Conservation (phyloP, 2,329 filamentous ascomycete species). For the Neofusicoccum kwambonambiense region DNA sequence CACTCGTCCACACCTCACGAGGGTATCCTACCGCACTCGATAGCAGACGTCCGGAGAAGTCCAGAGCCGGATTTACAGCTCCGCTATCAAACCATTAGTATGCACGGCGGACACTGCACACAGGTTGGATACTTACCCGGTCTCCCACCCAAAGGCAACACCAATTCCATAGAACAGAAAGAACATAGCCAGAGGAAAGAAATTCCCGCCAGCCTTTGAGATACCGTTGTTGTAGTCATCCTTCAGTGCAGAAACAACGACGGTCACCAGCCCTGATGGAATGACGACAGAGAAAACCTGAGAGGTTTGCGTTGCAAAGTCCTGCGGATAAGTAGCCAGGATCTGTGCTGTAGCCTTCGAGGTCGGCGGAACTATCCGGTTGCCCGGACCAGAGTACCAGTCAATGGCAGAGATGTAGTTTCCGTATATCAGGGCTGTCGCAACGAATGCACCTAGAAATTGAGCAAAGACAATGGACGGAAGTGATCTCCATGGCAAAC, state of each 20-base stretch:
- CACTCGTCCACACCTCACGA: constrained; percentile 63
- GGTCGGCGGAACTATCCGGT: constrained; percentile 60
- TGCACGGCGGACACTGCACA: too few species aligned
- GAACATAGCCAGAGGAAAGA: constrained; percentile 59
- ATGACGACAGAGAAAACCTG: constrained; percentile 74
- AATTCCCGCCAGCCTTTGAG: constrained; percentile 30
- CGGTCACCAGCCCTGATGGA: constrained; percentile 66
- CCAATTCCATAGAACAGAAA: constrained; percentile 74
- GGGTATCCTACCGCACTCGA: constrained; percentile 69
- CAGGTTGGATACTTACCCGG: constrained; percentile 58
- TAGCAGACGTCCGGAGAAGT: constrained; percentile 68
- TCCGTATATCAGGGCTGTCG: constrained; percentile 45
- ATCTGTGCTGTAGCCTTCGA: constrained; percentile 65
- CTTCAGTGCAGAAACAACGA: constrained; percentile 68
- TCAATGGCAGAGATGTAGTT: constrained; percentile 60
- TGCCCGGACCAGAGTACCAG: constrained; percentile 58
- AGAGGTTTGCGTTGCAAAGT: constrained; percentile 63
- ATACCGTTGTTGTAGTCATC: constrained; percentile 47
- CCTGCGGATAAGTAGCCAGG: constrained; percentile 70
- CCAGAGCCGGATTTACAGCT: constrained; percentile 64
- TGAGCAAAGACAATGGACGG: constrained; percentile 68
- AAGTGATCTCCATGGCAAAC: constrained; percentile 67
- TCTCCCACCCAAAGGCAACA: constrained; percentile 73
- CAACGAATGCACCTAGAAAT: constrained; percentile 65
- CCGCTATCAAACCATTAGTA: neutral